phyloP scores from a whole-genome alignment of 805 yeast genomes.

The Yamadazyma takamatsuzukensis region DNA sequence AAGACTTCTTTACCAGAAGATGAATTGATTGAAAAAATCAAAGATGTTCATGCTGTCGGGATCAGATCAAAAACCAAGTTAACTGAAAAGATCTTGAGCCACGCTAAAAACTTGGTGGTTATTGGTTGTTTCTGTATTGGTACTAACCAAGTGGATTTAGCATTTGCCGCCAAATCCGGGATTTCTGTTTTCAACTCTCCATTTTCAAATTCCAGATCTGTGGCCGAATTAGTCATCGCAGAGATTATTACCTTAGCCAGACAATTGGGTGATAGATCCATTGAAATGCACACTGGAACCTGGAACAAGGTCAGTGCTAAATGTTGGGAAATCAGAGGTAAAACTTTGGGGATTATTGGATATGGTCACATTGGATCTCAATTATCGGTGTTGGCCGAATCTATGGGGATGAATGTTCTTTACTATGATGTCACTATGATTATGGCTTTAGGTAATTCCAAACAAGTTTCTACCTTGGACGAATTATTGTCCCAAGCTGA shows the following conservation, averaged over 20 bases:
- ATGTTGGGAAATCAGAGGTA: slow-evolving; percentile 99
- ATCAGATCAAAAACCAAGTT: slow-evolving; percentile 95
- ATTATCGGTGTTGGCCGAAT: slow-evolving; percentile 92
- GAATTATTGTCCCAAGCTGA: slow-evolving; percentile 80
- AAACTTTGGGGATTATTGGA: slow-evolving; percentile 94
- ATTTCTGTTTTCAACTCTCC: slow-evolving; percentile 98
- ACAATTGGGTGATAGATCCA: slow-evolving; percentile 94
- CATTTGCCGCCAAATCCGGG: slow-evolving; percentile 88
- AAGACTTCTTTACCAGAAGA: slow-evolving; percentile 88
- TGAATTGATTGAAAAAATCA: slow-evolving; percentile 89
- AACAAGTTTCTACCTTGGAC: slow-evolving; percentile 81
- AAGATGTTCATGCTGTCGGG: slow-evolving; percentile 94
- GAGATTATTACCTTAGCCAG: slow-evolving; percentile 92
- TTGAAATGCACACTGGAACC: slow-evolving; percentile 91
- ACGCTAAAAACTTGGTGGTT: slow-evolving; percentile 85
- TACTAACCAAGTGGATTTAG: slow-evolving; percentile 94
- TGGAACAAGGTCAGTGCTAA: slow-evolving; percentile 95
- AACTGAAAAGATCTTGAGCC: slow-evolving; percentile 70
- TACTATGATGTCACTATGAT: slow-evolving; percentile 90
- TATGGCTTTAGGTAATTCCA: slow-evolving; percentile 96
- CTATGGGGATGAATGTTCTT: slow-evolving; percentile 95
- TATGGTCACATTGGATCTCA: slow-evolving; percentile 99
- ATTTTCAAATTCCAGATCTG: slow-evolving; percentile 96
- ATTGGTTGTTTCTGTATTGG: slow-evolving; percentile 99
- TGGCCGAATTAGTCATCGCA: slow-evolving; percentile 95